Percentiles rank a stretch among this genome's conserved stretches.
These are phyloP conservation scores for Apiotrichum montevideense DNA, from an alignment of 1,284 basidiomycete species.

Conservation along the genomic window DNA sequence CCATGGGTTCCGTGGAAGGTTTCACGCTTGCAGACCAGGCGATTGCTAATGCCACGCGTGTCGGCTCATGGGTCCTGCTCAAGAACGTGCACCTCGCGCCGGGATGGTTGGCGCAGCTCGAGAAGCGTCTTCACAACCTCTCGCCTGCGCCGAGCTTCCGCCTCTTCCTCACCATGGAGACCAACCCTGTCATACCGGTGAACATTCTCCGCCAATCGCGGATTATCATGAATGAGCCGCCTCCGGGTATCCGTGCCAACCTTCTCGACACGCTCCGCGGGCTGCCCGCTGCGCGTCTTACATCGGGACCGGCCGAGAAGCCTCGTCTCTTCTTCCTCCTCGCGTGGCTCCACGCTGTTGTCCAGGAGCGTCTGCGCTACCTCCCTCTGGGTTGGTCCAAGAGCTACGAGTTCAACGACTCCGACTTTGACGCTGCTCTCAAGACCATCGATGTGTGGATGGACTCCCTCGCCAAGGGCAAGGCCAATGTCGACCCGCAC, in stretches of 20 bases:
- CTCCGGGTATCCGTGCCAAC: constrained; percentile 91
- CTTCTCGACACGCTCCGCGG: constrained; percentile 80
- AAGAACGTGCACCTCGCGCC: constrained; percentile 95
- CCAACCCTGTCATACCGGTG: constrained; percentile 74
- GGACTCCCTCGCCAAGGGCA: constrained; percentile 68
- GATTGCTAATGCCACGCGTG: constrained; percentile 79
- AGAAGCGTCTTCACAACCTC: constrained; percentile 91
- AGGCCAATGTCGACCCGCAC: constrained; percentile 81
- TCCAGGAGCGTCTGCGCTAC: constrained; percentile 91
- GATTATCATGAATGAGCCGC: constrained; percentile 94
- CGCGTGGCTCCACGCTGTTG: constrained; percentile 97
- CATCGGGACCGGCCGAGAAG: constrained; percentile 84
- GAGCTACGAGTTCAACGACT: constrained; percentile 95
- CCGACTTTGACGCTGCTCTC: constrained; percentile 89
- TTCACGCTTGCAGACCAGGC: constrained; percentile 89
- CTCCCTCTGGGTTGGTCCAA: constrained; percentile 93
- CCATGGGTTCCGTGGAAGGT: constrained; percentile 99
- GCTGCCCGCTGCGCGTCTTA: constrained; percentile 57
- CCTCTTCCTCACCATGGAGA: constrained; percentile 94
- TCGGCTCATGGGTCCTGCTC: constrained; percentile 87
- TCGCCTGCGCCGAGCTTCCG: constrained; percentile 85
- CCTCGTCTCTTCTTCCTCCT: constrained; percentile 83
- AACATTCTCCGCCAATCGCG: constrained; percentile 92
- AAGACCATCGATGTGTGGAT: constrained; percentile 88
- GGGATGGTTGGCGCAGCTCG: constrained; percentile 86